Percentiles rank a stretch among this genome's conserved stretches.
phyloP scores from a whole-genome alignment of 202 grass and related monocot species.

The Setaria italica region DNA sequence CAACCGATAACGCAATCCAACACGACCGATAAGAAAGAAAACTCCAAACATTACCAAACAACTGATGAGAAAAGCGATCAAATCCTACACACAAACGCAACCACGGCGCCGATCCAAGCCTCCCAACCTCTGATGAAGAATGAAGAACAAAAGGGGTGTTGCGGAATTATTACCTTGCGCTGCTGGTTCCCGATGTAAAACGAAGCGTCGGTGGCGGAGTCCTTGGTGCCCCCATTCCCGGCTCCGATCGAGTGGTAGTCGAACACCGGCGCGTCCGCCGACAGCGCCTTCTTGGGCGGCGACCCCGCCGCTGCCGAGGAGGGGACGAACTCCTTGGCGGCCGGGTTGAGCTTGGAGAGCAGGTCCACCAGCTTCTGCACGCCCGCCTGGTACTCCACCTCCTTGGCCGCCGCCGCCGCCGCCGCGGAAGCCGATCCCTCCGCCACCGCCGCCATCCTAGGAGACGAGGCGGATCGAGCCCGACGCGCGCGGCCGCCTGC shows the following conservation, averaged over 20 bases:
- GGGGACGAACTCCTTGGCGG: constrained; percentile 92
- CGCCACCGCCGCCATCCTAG: constrained; percentile 81
- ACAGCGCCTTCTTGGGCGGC: constrained; percentile 63
- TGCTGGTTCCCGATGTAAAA: constrained; percentile 52
- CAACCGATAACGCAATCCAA: constrained; percentile 49
- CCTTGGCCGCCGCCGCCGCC: constrained; percentile 45
- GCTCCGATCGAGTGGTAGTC: constrained; percentile 55
- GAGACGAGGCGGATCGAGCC: constrained; percentile 2
- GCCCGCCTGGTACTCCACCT: constrained; percentile 74
- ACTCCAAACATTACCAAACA: constrained; percentile 9
- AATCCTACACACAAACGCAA: constrained; percentile 36
- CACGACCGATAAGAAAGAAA: not conserved
- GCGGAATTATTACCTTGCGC: constrained; percentile 59
- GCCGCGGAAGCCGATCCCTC: constrained; percentile 50
- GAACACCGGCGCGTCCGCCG: constrained; percentile 84
- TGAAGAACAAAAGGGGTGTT: not conserved
- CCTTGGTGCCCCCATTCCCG: constrained; percentile 45
- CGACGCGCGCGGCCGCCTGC: not conserved
- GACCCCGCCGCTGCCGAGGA: constrained; percentile 43
- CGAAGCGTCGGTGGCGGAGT: constrained; percentile 60
- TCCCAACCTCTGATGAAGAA: no score
- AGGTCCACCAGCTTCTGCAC: constrained; percentile 87
- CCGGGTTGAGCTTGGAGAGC: constrained; percentile 90
- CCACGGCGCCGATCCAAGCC: constrained; percentile 32
- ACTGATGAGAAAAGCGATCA: not conserved